These are phyloP conservation scores for Boletellus deceptivus DNA, from an alignment of 1,284 basidiomycete species.

Conservation along the genomic window DNA sequence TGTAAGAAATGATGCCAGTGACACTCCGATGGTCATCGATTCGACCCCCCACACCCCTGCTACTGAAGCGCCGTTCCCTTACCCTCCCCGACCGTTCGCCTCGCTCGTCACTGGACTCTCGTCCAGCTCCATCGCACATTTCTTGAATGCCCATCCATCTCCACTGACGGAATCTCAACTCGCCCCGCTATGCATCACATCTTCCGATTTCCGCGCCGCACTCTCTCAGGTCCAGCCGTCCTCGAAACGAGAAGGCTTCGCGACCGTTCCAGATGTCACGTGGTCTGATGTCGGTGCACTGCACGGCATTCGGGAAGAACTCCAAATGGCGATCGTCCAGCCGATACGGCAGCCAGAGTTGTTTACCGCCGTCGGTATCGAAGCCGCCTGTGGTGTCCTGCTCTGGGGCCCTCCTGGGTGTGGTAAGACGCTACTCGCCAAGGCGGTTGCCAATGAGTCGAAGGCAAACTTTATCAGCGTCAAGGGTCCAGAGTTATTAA, in stretches of 20 bases:
- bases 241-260: conserved; percentile 96
- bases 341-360: conserved; percentile 90
- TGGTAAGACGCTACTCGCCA: conserved; percentile 93
- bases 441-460: conserved; percentile 95
- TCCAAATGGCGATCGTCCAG: conserved; percentile 97
- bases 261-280: conserved; percentile 92
- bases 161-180: conserved; percentile 80
- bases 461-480: conserved; percentile 96
- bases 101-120: conserved; percentile 41
- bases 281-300: conserved; percentile 97
- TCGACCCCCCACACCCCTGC: conserved; percentile 23
- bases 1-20: conserved; percentile 22
- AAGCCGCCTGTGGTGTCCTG: conserved; percentile 86
- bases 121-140: conserved; percentile 80
- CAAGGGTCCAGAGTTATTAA: conserved; percentile 94
- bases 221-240: conserved; percentile 90
- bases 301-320: conserved; percentile 80
- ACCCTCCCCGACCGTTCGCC: conserved; percentile 40
- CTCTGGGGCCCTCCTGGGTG: conserved; percentile 99
- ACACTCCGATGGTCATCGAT: conserved; percentile 55
- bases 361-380: conserved; percentile 85
- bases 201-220: conserved; percentile 76
- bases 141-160: conserved; percentile 82
- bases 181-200: conserved; percentile 75
- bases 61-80: conserved; percentile 10